These are phyloP conservation scores for Didymella arachidicola DNA, from an alignment of 2,329 filamentous ascomycete species.

Conservation along the genomic window DNA sequence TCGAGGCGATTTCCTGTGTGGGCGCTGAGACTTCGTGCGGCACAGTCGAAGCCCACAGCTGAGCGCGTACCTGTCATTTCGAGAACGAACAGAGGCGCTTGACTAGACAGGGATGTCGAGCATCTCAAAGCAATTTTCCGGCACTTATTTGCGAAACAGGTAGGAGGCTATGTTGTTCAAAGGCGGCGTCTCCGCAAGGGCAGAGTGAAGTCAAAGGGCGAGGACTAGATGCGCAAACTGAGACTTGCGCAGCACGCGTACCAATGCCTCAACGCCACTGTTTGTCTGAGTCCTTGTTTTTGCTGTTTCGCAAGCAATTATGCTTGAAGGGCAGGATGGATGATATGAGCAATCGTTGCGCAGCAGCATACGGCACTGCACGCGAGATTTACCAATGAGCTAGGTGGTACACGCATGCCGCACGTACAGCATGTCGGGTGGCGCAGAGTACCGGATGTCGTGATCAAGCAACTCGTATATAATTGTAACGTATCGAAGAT, in stretches of 20 bases:
- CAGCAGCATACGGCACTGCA: constrained; percentile 9
- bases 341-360: constrained; percentile 2
- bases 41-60: constrained; percentile 10
- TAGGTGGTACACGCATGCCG: neutral
- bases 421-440: constrained; percentile 10
- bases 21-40: constrained; percentile 12
- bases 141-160: constrained; percentile 11
- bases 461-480: constrained; percentile 8
- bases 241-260: constrained; percentile 16
- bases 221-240: constrained; percentile 6
- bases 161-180: constrained; percentile 1
- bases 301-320: neutral
- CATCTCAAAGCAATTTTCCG: neutral
- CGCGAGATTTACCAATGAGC: constrained; percentile 15
- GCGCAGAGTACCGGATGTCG: constrained; percentile 5
- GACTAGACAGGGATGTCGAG: constrained; percentile 1
- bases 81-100: constrained; percentile 5
- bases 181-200: constrained; percentile 19
- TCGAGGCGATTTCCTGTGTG: constrained; percentile 10
- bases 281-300: neutral
- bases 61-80: constrained; percentile 13
- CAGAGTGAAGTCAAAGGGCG: constrained; percentile 1
- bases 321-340: neutral
- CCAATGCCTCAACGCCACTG: constrained; percentile 12
- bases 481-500: neutral